These are phyloP conservation scores for Talaromyces adpressus DNA, from an alignment of 495 filamentous ascomycete genomes.

Conservation along the genomic window DNA sequence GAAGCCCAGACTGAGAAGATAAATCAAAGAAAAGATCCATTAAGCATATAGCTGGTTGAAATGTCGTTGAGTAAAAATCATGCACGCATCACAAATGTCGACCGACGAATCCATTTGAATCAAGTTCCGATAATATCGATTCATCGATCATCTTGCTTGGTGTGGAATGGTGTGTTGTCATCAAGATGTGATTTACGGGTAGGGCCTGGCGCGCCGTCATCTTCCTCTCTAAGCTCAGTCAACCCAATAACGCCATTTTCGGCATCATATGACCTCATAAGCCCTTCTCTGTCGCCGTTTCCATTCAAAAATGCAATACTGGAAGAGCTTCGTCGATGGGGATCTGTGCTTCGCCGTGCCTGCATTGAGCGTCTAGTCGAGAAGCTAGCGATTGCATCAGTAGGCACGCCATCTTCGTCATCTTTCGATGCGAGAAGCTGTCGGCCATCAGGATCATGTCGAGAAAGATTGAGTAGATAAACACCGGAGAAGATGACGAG, in stretches of 20 bases:
- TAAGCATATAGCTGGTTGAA: conserved; percentile 1
- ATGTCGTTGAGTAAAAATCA: conserved; percentile 9
- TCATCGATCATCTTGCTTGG: conserved; percentile 37
- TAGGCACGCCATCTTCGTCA: conserved; percentile 65
- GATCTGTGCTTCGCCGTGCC: conserved; percentile 59
- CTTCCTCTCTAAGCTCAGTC: conserved; percentile 64
- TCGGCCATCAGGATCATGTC: conserved; percentile 78
- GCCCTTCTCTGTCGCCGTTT: conserved; percentile 59
- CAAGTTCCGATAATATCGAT: not conserved
- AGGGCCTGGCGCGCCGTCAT: conserved; percentile 48
- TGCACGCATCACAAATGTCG: conserved; percentile 16
- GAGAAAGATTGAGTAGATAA: conserved; percentile 91
- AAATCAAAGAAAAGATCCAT: not conserved
- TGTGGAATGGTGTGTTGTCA: conserved; percentile 21
- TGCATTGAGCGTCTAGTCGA: conserved; percentile 93
- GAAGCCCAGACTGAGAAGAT: not conserved
- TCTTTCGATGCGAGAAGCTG: conserved; percentile 55
- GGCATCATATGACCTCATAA: conserved; percentile 78
- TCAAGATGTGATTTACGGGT: conserved; percentile 26
- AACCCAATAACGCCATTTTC: conserved; percentile 63
- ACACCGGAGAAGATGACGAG: conserved; percentile 95
- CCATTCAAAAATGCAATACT: conserved; percentile 49
- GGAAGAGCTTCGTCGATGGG: conserved; percentile 45
- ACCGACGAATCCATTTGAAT: conserved; percentile 11
- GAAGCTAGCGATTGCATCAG: conserved; percentile 81